Percentiles rank a stretch among this genome's conserved stretches.
These are phyloP conservation scores for Tribonema minus DNA, from an alignment of 108 stramenopile species.

Conservation along the genomic window DNA sequence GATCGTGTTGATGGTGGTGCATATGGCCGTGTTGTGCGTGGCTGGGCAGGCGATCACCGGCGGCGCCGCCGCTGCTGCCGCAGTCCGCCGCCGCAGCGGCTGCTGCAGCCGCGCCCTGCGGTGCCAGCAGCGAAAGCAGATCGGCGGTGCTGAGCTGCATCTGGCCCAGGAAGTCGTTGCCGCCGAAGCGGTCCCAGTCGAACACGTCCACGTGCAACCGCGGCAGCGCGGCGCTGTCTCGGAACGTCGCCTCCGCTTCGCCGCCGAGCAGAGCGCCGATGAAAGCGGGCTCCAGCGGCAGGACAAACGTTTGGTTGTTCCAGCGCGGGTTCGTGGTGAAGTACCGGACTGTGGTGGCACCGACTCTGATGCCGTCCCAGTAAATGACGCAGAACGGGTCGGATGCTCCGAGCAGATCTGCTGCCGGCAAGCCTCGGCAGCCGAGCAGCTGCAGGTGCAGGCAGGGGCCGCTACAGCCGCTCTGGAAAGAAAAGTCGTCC, in stretches of 20 bases:
- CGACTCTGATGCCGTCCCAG: constrained; percentile 9
- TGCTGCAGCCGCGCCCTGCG: not conserved
- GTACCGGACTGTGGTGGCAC: constrained; percentile 24
- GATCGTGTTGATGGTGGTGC: not conserved
- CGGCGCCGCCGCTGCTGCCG: no score
- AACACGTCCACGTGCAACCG: constrained; percentile 24
- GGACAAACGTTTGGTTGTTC: constrained; percentile 33
- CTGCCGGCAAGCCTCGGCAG: constrained; percentile 29
- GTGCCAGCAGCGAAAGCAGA: constrained; percentile 1
- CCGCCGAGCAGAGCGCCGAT: not conserved
- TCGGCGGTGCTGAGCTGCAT: constrained; percentile 10
- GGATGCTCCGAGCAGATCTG: constrained; percentile 25
- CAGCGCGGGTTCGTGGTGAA: constrained; percentile 27
- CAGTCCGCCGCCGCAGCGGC: constrained; percentile 10
- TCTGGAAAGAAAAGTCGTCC: constrained; percentile 29
- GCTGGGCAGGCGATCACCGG: no score
- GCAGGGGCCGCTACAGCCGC: constrained; percentile 36
- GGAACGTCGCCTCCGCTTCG: not conserved
- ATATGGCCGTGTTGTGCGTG: not conserved
- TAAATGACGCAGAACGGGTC: constrained; percentile 44
- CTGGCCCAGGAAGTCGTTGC: constrained; percentile 37
- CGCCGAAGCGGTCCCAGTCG: constrained; percentile 30
- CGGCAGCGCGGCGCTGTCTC: constrained; percentile 2
- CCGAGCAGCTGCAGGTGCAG: constrained; percentile 35
- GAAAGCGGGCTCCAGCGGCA: constrained; percentile 8